Conservation (phyloP, 345 rosid species). For the Salix brachista region DNA sequence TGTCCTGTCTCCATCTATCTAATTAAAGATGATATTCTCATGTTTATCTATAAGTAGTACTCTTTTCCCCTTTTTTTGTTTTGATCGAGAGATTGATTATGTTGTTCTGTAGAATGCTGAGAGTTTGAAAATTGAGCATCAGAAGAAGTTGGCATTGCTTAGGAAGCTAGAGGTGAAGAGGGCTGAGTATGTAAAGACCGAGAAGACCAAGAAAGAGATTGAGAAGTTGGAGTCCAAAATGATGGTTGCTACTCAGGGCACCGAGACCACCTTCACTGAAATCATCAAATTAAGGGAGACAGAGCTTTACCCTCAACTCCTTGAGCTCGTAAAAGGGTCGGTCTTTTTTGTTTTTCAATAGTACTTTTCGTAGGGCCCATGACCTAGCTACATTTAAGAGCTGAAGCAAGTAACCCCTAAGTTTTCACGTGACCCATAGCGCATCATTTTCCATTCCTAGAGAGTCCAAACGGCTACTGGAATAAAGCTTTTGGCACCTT, state of each 20-base stretch:
- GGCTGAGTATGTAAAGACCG: conserved; percentile 72
- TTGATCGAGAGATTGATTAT: not conserved
- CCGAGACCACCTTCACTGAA: conserved; percentile 72
- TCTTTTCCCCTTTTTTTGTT: not conserved
- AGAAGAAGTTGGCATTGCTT: conserved; percentile 66
- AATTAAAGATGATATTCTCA: not conserved
- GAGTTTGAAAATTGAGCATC: conserved; percentile 67
- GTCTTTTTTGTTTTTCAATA: conserved; percentile 5
- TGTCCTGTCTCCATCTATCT: not conserved
- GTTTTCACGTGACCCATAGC: conserved; percentile 25
- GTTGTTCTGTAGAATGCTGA: conserved; percentile 50
- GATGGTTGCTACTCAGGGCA: conserved; percentile 77
- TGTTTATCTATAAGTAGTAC: not conserved
- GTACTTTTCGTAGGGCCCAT: not conserved
- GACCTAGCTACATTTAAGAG: conserved; percentile 4
- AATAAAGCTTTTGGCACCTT: not conserved
- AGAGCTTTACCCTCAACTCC: conserved; percentile 81
- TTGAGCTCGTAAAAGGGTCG: conserved; percentile 84
- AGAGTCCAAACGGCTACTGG: not conserved
- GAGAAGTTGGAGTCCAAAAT: conserved; percentile 86
- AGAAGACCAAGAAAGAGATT: conserved; percentile 73
- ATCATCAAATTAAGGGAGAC: conserved; percentile 78
- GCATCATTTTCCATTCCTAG: conserved; percentile 18
- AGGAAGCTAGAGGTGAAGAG: conserved; percentile 87
- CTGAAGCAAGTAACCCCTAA: not conserved